Percentiles rank a stretch among this genome's conserved stretches.
These are phyloP conservation scores for Leishmania tropica DNA, from an alignment of 208 protist species.

Conservation along the genomic window DNA sequence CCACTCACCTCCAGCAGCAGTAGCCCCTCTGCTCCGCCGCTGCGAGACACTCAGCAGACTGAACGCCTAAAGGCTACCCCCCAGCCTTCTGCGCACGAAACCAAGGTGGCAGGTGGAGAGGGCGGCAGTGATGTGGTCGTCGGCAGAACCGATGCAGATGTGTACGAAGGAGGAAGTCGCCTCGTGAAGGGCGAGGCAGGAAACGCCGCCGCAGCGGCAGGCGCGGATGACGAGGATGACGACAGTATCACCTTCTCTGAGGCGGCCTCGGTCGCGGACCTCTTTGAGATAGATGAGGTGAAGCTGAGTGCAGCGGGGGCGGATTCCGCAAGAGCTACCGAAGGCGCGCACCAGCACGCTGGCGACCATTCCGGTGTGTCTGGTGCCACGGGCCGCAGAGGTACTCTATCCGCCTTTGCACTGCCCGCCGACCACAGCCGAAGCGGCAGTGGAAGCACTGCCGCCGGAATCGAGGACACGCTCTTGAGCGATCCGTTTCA, in stretches of 20 bases:
- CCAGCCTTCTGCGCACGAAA: background rate
- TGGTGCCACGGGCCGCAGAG: background rate
- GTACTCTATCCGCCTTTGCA: background rate
- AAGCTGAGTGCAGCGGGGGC: background rate
- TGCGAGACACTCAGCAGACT: background rate
- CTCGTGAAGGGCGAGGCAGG: background rate
- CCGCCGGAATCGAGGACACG: background rate
- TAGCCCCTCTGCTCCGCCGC: background rate
- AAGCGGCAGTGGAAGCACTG: background rate
- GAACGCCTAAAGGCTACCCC: background rate
- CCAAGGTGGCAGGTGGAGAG: background rate
- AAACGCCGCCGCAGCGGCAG: background rate
- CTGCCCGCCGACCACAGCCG: background rate
- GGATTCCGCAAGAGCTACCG: background rate
- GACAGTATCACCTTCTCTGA: constrained; percentile 29
- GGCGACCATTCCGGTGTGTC: background rate
- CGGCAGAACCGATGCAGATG: background rate
- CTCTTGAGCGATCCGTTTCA: constrained; percentile 31
- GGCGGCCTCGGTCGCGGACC: constrained; percentile 11
- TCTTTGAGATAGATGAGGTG: constrained; percentile 11
- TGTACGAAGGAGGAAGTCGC: background rate
- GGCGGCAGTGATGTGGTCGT: background rate
- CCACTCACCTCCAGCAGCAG: background rate
- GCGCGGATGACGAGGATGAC: constrained; percentile 9
- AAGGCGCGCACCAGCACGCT: background rate